These are phyloP conservation scores for Leccinum longicurvipes DNA, from an alignment of 768 basidiomycete genomes.

Conservation along the genomic window DNA sequence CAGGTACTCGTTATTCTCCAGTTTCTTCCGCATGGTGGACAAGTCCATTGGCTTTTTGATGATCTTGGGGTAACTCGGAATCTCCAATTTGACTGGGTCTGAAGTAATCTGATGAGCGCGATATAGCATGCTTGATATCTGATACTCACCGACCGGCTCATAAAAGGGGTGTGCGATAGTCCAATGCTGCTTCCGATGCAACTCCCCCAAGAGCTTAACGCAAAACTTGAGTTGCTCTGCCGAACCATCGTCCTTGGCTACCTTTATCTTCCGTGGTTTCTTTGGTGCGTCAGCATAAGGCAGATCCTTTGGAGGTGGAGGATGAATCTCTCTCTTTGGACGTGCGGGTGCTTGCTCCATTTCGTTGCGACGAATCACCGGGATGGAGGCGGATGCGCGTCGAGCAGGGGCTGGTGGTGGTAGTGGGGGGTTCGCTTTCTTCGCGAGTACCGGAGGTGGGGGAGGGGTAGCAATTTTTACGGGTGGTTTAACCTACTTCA, in stretches of 20 bases:
- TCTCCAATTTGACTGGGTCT: constrained; percentile 77
- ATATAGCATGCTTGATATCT: neutral
- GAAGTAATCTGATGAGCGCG: neutral
- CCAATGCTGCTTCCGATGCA: constrained; percentile 78
- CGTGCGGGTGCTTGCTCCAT: constrained; percentile 52
- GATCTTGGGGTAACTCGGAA: constrained; percentile 83
- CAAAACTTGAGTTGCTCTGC: constrained; percentile 86
- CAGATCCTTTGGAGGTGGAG: constrained; percentile 89
- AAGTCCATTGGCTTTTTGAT: constrained; percentile 97
- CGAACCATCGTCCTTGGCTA: constrained; percentile 60
- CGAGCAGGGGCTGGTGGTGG: constrained; percentile 47
- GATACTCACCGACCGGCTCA: constrained; percentile 82
- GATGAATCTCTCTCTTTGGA: constrained; percentile 98
- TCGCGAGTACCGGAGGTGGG: constrained; percentile 37
- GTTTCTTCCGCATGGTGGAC: constrained; percentile 80
- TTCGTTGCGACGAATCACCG: constrained; percentile 80
- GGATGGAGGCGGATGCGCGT: constrained; percentile 76
- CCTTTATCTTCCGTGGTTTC: constrained; percentile 61
- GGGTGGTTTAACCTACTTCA: constrained; percentile 39
- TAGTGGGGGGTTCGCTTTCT: constrained; percentile 31
- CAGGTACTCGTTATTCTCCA: constrained; percentile 73
- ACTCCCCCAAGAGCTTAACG: constrained; percentile 64
- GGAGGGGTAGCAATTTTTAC: constrained; percentile 40
- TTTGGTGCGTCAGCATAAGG: constrained; percentile 77
- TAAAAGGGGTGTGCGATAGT: constrained; percentile 79